Conservation (phyloP, 768 basidiomycete genomes). For the Kwoniella dendrophila region DNA sequence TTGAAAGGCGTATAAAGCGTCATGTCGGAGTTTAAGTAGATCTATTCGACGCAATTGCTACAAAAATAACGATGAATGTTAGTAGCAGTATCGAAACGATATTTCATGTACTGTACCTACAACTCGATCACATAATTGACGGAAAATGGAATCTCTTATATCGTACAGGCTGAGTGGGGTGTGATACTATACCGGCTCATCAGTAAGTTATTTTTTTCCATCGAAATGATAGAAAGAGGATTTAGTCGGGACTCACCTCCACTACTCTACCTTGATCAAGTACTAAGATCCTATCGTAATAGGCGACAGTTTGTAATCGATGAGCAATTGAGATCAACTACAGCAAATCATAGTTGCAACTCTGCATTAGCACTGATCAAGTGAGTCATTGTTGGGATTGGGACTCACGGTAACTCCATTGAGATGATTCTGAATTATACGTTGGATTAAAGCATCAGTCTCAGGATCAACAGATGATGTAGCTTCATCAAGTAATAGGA, state of each 20-base stretch:
- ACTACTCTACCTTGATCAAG: constrained; percentile 49
- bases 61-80: background rate
- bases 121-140: constrained; percentile 64
- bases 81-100: background rate
- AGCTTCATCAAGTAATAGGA: constrained; percentile 66
- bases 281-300: constrained; percentile 55
- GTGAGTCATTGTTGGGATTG: background rate
- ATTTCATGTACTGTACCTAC: constrained; percentile 6
- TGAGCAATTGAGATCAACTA: constrained; percentile 46
- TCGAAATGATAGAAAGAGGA: background rate
- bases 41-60: constrained; percentile 16
- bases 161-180: constrained; percentile 43
- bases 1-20: constrained; percentile 13
- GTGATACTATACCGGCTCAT: constrained; percentile 33
- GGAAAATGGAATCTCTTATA: constrained; percentile 65
- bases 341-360: background rate
- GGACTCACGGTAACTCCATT: constrained; percentile 34
- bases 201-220: background rate
- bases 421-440: constrained; percentile 69
- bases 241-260: constrained; percentile 32
- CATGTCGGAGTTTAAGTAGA: constrained; percentile 13
- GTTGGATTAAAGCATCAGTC: constrained; percentile 66
- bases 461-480: constrained; percentile 59
- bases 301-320: constrained; percentile 50
- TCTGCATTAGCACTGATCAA: background rate